Evolutionary conservation across 1,284 basidiomycete genomes (phyloP).

Genomic region (Heterobasidion irregulare): DNA sequence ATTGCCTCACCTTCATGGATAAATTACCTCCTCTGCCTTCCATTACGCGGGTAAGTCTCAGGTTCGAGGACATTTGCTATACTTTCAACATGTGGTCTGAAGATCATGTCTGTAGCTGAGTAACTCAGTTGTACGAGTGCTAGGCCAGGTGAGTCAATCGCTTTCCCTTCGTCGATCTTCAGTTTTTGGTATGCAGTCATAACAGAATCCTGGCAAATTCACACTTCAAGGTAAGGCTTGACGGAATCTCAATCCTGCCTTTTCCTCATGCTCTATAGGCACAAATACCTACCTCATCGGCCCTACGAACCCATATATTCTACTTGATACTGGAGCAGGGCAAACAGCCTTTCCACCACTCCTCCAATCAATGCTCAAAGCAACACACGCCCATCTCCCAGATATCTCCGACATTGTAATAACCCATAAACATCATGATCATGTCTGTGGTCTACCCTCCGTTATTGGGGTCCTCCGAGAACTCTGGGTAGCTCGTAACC

Average conservation of each 20-base stretch:
- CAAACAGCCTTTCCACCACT: conserved; percentile 59
- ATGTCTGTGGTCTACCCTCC: conserved; percentile 68
- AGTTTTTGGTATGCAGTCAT: not conserved
- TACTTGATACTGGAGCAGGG: conserved; percentile 89
- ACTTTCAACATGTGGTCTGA: not conserved
- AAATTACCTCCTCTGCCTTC: conserved; percentile 4
- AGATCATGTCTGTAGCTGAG: conserved; percentile 39
- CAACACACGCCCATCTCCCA: conserved; percentile 26
- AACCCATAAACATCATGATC: conserved; percentile 89
- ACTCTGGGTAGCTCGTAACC: conserved; percentile 44
- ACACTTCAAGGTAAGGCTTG: conserved; percentile 69
- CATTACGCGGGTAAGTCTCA: conserved; percentile 6
- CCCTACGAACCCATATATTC: conserved; percentile 57
- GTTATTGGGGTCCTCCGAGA: conserved; percentile 62
- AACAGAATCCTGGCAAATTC: conserved; percentile 83
- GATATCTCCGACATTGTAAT: conserved; percentile 81
- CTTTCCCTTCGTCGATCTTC: not conserved
- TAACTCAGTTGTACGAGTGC: conserved; percentile 50
- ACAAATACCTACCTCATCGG: conserved; percentile 93
- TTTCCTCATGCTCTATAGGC: conserved; percentile 29
- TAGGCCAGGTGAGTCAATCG: conserved; percentile 53
- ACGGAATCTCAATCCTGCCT: not conserved
- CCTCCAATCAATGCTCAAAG: conserved; percentile 48
- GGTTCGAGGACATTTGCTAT: not conserved
- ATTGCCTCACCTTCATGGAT: conserved; percentile 2